Percentiles rank a stretch among this genome's conserved stretches.
Evolutionary conservation across 176 grass and related monocot genomes (phyloP).

Genomic region (Canna indica): DNA sequence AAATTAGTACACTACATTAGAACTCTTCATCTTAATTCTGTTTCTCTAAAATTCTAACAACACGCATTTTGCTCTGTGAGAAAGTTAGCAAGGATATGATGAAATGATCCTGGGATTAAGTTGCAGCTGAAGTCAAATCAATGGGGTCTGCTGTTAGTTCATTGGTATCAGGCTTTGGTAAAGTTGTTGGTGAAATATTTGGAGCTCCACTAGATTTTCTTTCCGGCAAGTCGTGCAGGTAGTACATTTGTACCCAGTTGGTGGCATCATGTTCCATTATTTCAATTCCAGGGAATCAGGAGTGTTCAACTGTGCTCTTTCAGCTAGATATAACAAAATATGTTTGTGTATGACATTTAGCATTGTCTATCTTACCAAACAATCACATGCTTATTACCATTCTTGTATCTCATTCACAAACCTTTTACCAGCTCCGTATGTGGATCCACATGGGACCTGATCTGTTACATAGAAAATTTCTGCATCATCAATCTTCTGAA

Average conservation of each 20-base stretch:
- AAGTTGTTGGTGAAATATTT: conserved; percentile 31
- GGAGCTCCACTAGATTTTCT: conserved; percentile 47
- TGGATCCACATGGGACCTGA: conserved; percentile 40
- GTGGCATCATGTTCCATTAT: background rate
- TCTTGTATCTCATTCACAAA: background rate
- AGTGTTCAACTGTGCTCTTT: background rate
- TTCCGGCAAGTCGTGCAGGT: conserved; percentile 51
- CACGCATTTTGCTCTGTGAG: too few relatives aligned
- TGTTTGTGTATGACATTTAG: background rate
- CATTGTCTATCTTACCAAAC: background rate
- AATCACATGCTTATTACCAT: background rate
- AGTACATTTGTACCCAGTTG: background rate
- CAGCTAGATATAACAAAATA: background rate
- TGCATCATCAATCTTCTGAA: conserved; percentile 46
- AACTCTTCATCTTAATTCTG: too few relatives aligned
- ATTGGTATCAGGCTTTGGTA: conserved; percentile 33
- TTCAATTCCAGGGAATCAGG: background rate
- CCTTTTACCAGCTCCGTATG: conserved; percentile 32
- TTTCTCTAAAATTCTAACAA: too few relatives aligned
- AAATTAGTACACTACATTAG: too few relatives aligned
- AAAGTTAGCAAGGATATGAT: background rate
- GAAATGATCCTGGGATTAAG: background rate
- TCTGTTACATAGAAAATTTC: conserved; percentile 64
- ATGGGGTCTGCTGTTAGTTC: conserved; percentile 45
- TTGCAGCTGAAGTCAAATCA: background rate